Conservation (phyloP, 768 basidiomycete genomes). For the Pisolithus microcarpus region DNA sequence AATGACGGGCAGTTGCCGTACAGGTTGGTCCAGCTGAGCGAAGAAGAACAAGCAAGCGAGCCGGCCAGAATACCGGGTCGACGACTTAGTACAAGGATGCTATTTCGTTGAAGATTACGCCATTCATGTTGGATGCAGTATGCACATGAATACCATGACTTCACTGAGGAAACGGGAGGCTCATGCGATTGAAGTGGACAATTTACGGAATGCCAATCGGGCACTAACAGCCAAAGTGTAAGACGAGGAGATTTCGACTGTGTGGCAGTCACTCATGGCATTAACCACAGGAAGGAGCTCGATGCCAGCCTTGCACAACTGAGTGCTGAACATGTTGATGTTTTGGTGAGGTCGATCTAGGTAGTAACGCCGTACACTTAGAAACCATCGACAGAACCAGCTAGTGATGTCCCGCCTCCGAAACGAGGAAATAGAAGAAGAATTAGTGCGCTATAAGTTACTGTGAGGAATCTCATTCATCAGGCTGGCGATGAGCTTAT, state of each 20-base stretch:
- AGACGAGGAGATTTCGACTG: conserved; percentile 24
- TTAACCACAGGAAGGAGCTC: conserved; percentile 58
- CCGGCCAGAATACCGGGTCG: conserved; percentile 49
- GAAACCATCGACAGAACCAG: conserved; percentile 60
- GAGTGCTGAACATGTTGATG: conserved; percentile 74
- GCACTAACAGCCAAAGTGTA: conserved; percentile 72
- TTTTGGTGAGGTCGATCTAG: conserved; percentile 41
- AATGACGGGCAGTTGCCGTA: not conserved
- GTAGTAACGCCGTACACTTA: not conserved
- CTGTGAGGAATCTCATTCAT: conserved; percentile 37
- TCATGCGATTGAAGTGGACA: conserved; percentile 79
- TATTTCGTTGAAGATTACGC: conserved; percentile 78
- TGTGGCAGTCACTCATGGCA: conserved; percentile 4
- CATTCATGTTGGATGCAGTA: conserved; percentile 94
- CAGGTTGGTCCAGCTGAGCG: conserved; percentile 25
- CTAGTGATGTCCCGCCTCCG: conserved; percentile 83
- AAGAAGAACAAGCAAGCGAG: conserved; percentile 15
- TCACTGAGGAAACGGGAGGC: conserved; percentile 70
- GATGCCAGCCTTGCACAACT: conserved; percentile 74
- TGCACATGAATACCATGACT: conserved; percentile 81
- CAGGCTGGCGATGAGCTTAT: not conserved
- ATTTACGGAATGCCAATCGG: conserved; percentile 73
- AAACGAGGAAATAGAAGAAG: conserved; percentile 89
- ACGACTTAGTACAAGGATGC: conserved; percentile 88
- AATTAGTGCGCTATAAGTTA: conserved; percentile 91